Percentiles rank a stretch among this genome's conserved stretches.
These are phyloP conservation scores for Hibiscus mutabilis DNA, from an alignment of 345 rosid species.

Conservation along the genomic window DNA sequence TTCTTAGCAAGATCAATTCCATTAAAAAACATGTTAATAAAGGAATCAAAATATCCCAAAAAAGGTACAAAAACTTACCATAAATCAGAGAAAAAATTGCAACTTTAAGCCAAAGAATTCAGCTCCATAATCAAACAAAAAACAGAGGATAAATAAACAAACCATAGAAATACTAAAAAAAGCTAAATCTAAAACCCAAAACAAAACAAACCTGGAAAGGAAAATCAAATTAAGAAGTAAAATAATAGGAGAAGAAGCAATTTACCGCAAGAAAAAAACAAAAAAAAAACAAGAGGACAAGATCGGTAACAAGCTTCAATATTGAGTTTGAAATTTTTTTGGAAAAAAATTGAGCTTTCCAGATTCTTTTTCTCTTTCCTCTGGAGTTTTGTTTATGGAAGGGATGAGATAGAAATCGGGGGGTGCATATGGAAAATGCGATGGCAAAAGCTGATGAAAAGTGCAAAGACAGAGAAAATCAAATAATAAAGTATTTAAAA, in stretches of 20 bases:
- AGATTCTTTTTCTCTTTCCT: conserved; percentile 6
- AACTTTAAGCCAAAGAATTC: neutral
- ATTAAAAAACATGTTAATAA: neutral
- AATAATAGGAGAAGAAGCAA: conserved; percentile 9
- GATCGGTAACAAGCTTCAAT: conserved; percentile 13
- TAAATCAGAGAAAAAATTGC: neutral
- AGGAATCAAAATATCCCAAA: neutral
- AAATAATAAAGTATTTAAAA: conserved; percentile 1
- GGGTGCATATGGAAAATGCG: conserved; percentile 31
- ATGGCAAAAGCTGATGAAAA: conserved; percentile 56
- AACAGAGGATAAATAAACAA: neutral
- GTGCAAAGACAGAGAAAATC: conserved; percentile 29
- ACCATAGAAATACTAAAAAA: neutral
- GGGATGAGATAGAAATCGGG: conserved; percentile 35
- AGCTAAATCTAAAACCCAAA: conserved; percentile 2
- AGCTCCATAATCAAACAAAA: neutral
- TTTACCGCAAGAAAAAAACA: conserved; percentile 23
- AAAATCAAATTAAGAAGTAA: neutral
- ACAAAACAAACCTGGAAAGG: neutral
- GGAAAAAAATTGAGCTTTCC: neutral
- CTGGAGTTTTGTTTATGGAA: neutral
- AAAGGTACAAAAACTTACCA: neutral
- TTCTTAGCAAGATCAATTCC: neutral
- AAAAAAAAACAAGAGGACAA: neutral
- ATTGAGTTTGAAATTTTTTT: neutral